Evolutionary conservation across 495 filamentous ascomycete genomes (phyloP), one percentile per base, ranked within the genome.

Genomic region (Trichoderma orchidacearum): DNA sequence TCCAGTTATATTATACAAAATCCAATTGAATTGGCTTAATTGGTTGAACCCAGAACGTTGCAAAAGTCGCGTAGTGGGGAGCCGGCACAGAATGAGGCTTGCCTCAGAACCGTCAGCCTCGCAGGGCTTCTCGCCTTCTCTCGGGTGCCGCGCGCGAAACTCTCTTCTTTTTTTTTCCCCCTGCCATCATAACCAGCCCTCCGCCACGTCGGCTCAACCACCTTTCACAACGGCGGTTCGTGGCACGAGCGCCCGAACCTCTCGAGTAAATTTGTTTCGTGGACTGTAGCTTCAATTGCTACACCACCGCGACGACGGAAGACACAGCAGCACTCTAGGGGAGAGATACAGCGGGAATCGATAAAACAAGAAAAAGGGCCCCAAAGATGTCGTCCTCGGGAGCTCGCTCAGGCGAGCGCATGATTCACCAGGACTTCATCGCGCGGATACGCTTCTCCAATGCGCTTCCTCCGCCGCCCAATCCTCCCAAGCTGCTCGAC

Each of bases 401-500:
- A 53, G 65, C 69, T 59, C 63, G 70, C 60, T 66, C 62, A 55
- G 69, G 71, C 55, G 81, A 86, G 71, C 76, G 79, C 62, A 81
- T 80, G 64, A 86, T 88, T 58, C 87, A 90, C 63, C 93, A 98
- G 70, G 93, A 98, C 63, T 97, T 95, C 65, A 95, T 98, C 60
- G 92, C 90, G 48, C 86, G 92, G 55, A 85, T 95, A 56, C 82
- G 93, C 65, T 98, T 95, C 69, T 87, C 89, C 60, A 98, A 98
- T 80, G 82, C 87, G 51, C 83, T 98, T 5, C 93, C 93, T 38
- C 90, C 93, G 30, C 93, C 93, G 25, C 86, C 91, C 53, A 87
- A 87, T 66, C 90, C 90, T 1, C 93, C 94, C 1, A 98, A 97
- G 75, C 85, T 97, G 53, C 85, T 98, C 62, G 87, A 96, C 57